Evolutionary conservation across 495 filamentous ascomycete species (phyloP).

Genomic region (Saxophila tyrrhenica): DNA sequence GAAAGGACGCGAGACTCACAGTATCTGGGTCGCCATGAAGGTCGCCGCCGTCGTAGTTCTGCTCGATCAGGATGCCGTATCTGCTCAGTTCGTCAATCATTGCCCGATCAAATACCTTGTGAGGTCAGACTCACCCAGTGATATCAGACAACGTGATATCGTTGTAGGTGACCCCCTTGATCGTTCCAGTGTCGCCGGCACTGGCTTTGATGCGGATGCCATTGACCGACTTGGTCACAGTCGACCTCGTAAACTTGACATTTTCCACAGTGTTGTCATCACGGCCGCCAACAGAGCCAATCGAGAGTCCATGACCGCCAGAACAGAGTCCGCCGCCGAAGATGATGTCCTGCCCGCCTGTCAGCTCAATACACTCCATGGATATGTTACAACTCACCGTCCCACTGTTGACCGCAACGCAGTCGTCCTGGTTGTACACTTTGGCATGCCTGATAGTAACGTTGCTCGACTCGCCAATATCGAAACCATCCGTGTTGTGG

Average conservation of each 20-base stretch:
- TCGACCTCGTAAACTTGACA: constrained; percentile 43
- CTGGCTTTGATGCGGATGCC: constrained; percentile 57
- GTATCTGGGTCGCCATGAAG: constrained; percentile 53
- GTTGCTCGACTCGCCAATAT: constrained; percentile 39
- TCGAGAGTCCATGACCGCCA: constrained; percentile 55
- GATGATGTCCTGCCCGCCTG: constrained; percentile 37
- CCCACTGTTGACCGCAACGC: constrained; percentile 46
- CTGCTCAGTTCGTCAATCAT: too few relatives aligned
- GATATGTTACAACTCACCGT: not conserved
- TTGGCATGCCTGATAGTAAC: constrained; percentile 42
- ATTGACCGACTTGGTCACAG: constrained; percentile 43
- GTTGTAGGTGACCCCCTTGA: constrained; percentile 47
- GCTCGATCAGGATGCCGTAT: constrained; percentile 57
- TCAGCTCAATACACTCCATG: not conserved
- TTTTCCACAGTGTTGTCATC: constrained; percentile 46
- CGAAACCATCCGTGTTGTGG: constrained; percentile 51
- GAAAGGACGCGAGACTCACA: constrained; percentile 42
- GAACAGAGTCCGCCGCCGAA: constrained; percentile 45
- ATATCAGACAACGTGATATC: constrained; percentile 49
- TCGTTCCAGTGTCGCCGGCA: constrained; percentile 43
- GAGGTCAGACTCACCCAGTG: too few relatives aligned
- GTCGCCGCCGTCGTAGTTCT: constrained; percentile 42
- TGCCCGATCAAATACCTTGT: too few relatives aligned
- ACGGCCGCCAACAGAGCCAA: constrained; percentile 58
- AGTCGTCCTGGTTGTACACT: constrained; percentile 54